Evolutionary conservation across 805 yeast species (phyloP).

Genomic region (Naumovozyma dairenensis): DNA sequence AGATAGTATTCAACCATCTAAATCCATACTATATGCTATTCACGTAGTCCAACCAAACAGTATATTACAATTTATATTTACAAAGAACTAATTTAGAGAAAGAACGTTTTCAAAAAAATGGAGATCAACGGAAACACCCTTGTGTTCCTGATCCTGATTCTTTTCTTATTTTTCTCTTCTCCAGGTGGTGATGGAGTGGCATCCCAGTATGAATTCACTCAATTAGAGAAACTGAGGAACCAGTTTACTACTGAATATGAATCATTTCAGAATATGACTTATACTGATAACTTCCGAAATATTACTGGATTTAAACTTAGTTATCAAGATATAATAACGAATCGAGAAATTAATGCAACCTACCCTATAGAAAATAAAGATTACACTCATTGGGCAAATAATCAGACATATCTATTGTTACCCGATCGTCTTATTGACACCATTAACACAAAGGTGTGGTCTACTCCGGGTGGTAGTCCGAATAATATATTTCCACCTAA

Average conservation of each 20-base stretch:
- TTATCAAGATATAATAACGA: slow-evolving; percentile 45
- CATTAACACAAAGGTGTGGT: slow-evolving; percentile 47
- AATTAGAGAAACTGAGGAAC: slow-evolving; percentile 31
- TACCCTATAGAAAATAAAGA: slow-evolving; percentile 48
- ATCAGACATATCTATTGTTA: slow-evolving; percentile 44
- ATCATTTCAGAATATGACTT: slow-evolving; percentile 35
- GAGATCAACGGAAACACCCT: slow-evolving; percentile 28
- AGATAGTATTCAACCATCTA: no score
- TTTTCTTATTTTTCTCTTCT: slow-evolving; percentile 25
- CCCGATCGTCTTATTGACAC: slow-evolving; percentile 46
- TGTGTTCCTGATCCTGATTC: slow-evolving; percentile 21
- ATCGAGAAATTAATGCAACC: slow-evolving; percentile 35
- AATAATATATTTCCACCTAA: slow-evolving; percentile 32
- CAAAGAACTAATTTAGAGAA: neutral
- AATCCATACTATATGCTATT: no score
- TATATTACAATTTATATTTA: no score
- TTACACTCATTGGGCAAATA: slow-evolving; percentile 38
- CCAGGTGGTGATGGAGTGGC: slow-evolving; percentile 29
- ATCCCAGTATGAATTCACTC: slow-evolving; percentile 31
- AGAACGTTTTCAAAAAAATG: slow-evolving; percentile 29
- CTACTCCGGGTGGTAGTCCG: slow-evolving; percentile 15
- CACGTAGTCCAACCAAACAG: no score
- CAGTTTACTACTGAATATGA: slow-evolving; percentile 28
- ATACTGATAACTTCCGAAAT: slow-evolving; percentile 51
- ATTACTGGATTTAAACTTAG: slow-evolving; percentile 64